Conservation (phyloP, 2,329 filamentous ascomycete genomes). For the Ceratocystis cubensis region DNA sequence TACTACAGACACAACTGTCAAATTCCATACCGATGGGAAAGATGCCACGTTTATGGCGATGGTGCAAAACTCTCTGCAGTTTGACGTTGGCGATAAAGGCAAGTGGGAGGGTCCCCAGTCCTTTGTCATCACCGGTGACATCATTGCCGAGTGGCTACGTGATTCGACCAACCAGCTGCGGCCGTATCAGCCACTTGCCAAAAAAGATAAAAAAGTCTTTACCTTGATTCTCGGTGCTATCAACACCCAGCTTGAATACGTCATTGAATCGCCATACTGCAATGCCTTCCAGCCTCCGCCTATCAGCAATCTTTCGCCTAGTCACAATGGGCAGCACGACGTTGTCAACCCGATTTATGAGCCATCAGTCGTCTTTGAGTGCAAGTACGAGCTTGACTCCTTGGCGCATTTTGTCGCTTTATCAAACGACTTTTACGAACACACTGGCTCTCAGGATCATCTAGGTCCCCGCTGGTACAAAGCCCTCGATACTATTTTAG, state of each 20-base stretch:
- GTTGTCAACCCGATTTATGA: slow-evolving; percentile 78
- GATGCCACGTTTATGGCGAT: slow-evolving; percentile 29
- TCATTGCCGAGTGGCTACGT: slow-evolving; percentile 83
- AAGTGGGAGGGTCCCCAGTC: slow-evolving; percentile 77
- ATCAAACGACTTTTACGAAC: slow-evolving; percentile 71
- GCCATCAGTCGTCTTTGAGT: slow-evolving; percentile 78
- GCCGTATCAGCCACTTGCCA: slow-evolving; percentile 76
- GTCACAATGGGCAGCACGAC: slow-evolving; percentile 71
- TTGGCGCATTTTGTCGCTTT: slow-evolving; percentile 82
- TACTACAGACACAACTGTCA: slow-evolving; percentile 76
- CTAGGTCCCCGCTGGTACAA: slow-evolving; percentile 64
- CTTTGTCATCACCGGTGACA: slow-evolving; percentile 88
- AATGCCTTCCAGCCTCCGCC: slow-evolving; percentile 95
- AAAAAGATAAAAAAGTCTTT: slow-evolving; percentile 64
- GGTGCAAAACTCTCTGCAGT: slow-evolving; percentile 26
- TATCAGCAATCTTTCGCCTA: slow-evolving; percentile 59
- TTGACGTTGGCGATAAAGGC: slow-evolving; percentile 37
- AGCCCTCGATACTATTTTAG: slow-evolving; percentile 62
- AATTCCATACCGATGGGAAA: slow-evolving; percentile 63
- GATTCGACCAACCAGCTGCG: slow-evolving; percentile 89
- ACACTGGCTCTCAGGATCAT: slow-evolving; percentile 67
- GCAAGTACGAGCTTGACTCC: slow-evolving; percentile 97
- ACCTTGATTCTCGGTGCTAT: slow-evolving; percentile 82
- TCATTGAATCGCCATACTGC: slow-evolving; percentile 91
- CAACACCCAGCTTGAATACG: slow-evolving; percentile 89